Evolutionary conservation across 1,284 basidiomycete genomes (phyloP), one percentile per base, ranked within the genome.

Genomic region (Trichosporon ovoides): DNA sequence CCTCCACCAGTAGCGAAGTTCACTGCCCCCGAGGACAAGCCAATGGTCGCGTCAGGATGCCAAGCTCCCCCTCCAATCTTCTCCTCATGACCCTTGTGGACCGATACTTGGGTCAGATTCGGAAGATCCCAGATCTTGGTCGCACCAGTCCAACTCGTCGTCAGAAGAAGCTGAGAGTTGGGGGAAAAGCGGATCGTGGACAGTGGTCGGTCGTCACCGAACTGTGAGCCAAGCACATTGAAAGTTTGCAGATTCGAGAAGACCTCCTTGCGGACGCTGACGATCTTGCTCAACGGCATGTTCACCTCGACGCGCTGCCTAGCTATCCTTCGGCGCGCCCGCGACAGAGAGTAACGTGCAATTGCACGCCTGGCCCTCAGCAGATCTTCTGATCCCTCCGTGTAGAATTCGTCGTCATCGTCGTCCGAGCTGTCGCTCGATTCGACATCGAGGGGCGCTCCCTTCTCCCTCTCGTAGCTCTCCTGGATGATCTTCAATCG

Each of bases 71-170:
- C 96, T 50, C 94, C 91, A 18, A 98, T 85, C 59, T 89, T 88
- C 73, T 98, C 96, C 38, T 81, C 84, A 68, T 98, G 95, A 0
- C 89, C 89, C 75, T 86, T 81, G 55, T 91, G 76, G 20, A 88
- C 84, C 35, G 82, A 81, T 51, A 89, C 82, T 49, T 85, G 83
- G 58, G 88, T 91, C 71, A 91, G 90, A 22, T 86, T 84, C 11
- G 96, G 96, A 13, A 98, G 84, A 67, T 91, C 88, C 96, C 96
- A 98, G 12, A 98, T 72, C 78, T 94, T 97, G 33, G 94, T 85
- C 40, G 86, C 86, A 22, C 96, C 96, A 12, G 93, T 91, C 96
- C 96, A 99, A 66, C 90, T 91, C 3, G 88, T 92, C 0, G 95
- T 96, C 1, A 92, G 89, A 28, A 98, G 81, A 48, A 90, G 82